phyloP scores from a whole-genome alignment of 345 rosid genomes.

The Acer yangbiense region DNA sequence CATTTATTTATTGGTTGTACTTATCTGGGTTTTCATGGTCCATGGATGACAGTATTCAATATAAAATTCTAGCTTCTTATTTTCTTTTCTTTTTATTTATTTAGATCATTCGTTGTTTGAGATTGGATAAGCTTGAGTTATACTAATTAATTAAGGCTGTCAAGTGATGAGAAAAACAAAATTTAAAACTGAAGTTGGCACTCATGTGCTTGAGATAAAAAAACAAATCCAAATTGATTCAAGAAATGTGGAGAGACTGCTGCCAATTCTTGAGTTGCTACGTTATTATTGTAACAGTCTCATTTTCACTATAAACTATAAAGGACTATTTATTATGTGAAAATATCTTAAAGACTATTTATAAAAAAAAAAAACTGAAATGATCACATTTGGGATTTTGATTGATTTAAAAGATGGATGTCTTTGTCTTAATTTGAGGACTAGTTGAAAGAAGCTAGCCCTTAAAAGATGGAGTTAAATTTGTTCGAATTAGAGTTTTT shows the following conservation, averaged over 20 bases:
- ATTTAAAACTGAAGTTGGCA: neutral
- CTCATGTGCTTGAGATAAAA: neutral
- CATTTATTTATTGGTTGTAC: neutral
- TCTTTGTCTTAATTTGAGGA: neutral
- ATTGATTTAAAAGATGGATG: neutral
- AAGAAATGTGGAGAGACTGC: too few relatives aligned
- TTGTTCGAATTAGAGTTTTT: neutral
- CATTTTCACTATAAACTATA: too few relatives aligned
- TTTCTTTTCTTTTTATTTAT: neutral
- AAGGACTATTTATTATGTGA: too few relatives aligned
- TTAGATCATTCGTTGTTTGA: neutral
- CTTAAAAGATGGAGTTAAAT: neutral
- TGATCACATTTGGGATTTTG: neutral
- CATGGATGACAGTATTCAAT: neutral
- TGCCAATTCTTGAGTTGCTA: neutral
- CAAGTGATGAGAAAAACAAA: too few relatives aligned
- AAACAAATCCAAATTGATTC: too few relatives aligned
- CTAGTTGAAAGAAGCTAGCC: constrained; percentile 3
- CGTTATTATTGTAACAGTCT: too few relatives aligned
- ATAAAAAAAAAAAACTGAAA: neutral
- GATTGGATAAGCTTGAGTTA: neutral
- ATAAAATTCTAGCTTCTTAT: neutral
- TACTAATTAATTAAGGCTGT: neutral
- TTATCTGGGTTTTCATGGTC: neutral
- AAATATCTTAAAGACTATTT: neutral